Evolutionary conservation across 78 protist species (phyloP).

Genomic region (Diacronema lutheri): DNA sequence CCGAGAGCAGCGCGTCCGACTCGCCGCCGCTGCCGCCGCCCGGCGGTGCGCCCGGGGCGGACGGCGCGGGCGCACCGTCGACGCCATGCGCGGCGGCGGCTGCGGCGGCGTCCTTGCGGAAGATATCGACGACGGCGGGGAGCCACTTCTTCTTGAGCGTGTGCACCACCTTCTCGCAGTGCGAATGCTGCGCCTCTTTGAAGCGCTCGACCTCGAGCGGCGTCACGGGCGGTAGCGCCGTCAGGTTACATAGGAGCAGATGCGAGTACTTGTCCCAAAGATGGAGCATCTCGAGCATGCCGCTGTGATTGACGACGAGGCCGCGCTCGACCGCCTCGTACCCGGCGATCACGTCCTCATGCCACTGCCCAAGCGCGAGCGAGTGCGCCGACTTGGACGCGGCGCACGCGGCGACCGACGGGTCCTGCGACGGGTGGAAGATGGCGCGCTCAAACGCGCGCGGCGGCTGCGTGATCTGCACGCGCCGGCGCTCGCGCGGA

Average conservation of each 20-base stretch:
- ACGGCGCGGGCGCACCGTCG: too few species aligned
- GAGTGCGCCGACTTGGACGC: not conserved
- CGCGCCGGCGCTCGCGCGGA: not conserved
- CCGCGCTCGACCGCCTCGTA: not conserved
- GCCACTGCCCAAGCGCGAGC: not conserved
- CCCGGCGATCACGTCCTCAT: not conserved
- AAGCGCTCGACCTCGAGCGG: not conserved
- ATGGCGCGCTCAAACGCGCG: not conserved
- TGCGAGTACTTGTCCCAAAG: not conserved
- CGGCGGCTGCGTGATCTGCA: not conserved
- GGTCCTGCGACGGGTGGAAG: not conserved
- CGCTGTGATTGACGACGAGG: not conserved
- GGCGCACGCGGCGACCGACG: not conserved
- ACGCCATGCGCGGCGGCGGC: too few species aligned
- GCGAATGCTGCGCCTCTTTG: not conserved
- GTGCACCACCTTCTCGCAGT: constrained; percentile 18
- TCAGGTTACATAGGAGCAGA: not conserved
- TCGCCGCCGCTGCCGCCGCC: not conserved
- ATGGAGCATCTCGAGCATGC: not conserved
- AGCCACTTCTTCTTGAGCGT: constrained; percentile 12
- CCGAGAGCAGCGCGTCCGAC: not conserved
- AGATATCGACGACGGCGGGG: not conserved
- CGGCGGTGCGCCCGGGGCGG: not conserved
- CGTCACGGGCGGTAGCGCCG: not conserved
- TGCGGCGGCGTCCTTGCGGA: not conserved